Evolutionary conservation across 257 asterid genomes (phyloP), one percentile per base, ranked within the genome.

Genomic region (Solanum pennellii): DNA sequence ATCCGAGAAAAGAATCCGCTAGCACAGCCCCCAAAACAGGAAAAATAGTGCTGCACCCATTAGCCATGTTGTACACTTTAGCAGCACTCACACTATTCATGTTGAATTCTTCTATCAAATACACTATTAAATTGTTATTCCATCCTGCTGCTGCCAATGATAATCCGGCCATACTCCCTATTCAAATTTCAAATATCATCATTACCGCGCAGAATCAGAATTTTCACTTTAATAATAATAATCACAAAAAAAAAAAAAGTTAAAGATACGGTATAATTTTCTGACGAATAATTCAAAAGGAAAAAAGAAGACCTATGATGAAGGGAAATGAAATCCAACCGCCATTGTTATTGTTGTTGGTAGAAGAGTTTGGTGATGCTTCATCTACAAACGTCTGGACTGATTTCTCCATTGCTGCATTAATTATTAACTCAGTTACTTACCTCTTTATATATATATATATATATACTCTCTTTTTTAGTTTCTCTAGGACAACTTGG

Each of bases 81-180:
- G 99, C 98, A 18, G 99, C 98, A 87, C 89, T 92, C 60, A 95
- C 94, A 89, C 94, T 94, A 90, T 93, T 93, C 23, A 94, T 88
- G 86, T 95, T 94, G 92, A 92, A 96, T 59, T 96, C 99, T 89
- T 94, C 83, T 21, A 95, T 95, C 92, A 96, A 87, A 86, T 96
- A 96, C 7, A 96, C 98, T 4, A 96, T 95, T 41, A 96, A 89
- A 86, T 96, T 96, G 39, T 89, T 62, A 25, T 88, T 42, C 94
- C 95, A 92, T 87, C 99, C 98, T 91, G 98, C 99, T 3, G 95
- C 87, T 3, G 94, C 95, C 3, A 95, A 88, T 6, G 92, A 85
- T 71, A 94, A 83, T 9, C 97, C 94, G 10, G 92, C 94, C 94
- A 93, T 91, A 14, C 96, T 88, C 29, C 93, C 98, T 94, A 88